These are phyloP conservation scores for Cronartium ribicola DNA, from an alignment of 1,284 basidiomycete species.

Conservation along the genomic window DNA sequence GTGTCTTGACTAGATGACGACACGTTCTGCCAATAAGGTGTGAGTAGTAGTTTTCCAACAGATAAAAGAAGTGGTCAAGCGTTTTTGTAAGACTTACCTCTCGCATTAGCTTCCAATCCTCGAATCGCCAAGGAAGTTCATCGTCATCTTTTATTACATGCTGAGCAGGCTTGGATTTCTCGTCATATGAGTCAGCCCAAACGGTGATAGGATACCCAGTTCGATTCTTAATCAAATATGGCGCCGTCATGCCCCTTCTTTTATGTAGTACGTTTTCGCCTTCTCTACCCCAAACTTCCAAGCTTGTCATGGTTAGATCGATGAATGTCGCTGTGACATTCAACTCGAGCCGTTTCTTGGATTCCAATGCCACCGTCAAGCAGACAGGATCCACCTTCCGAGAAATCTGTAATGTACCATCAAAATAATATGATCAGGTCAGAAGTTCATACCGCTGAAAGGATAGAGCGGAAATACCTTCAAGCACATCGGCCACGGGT, in stretches of 20 bases:
- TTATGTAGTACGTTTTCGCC: constrained; percentile 67
- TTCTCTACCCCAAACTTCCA: constrained; percentile 69
- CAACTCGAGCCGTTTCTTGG: constrained; percentile 79
- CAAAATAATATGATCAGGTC: not conserved
- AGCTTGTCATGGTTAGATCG: constrained; percentile 73
- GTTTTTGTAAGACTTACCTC: constrained; percentile 61
- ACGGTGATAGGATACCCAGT: constrained; percentile 78
- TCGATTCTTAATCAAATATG: constrained; percentile 85
- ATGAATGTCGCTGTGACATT: constrained; percentile 89
- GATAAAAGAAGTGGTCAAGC: constrained; percentile 2
- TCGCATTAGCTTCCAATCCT: constrained; percentile 90
- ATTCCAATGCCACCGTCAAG: constrained; percentile 49
- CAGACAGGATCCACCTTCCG: constrained; percentile 42
- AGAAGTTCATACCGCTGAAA: not conserved
- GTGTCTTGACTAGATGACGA: constrained; percentile 72
- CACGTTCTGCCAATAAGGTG: constrained; percentile 63
- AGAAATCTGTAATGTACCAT: constrained; percentile 40
- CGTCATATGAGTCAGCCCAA: constrained; percentile 52
- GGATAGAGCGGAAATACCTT: constrained; percentile 57
- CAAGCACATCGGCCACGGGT: constrained; percentile 88
- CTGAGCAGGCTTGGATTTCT: constrained; percentile 55
- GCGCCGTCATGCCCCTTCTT: constrained; percentile 79
- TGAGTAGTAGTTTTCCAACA: not conserved
- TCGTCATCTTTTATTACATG: constrained; percentile 62
- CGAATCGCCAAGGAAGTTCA: constrained; percentile 90